Evolutionary conservation across 2,329 filamentous ascomycete genomes (phyloP), one percentile per base, ranked within the genome.

Genomic region (Nectriaceae sp.): DNA sequence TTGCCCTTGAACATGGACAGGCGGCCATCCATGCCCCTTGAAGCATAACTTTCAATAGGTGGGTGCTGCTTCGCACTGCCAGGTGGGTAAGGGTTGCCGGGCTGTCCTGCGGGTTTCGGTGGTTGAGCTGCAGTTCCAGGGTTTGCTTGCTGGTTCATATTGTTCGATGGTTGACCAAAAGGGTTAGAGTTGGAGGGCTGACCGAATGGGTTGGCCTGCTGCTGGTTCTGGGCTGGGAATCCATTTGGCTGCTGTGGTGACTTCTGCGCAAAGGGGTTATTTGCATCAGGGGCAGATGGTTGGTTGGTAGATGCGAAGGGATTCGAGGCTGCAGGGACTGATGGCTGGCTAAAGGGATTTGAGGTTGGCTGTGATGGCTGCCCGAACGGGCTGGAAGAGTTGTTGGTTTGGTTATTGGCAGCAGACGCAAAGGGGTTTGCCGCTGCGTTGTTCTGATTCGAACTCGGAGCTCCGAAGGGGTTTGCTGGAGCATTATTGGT

Each of bases 1-100:
- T 80, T 80, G 16, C 82, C 82, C 57, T 88, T 88, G 75, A 86
- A 91, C 49, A 72, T 71, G 0, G 69, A 65, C 1, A 90, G 67
- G 24, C 67, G 68, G 1, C 76, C 75, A 36, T 72, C 69, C 63
- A 71, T 67, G 13, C 65, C 61, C 52, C 68, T 73, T 3, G 67
- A 65, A 11, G 68, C 69, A 55, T 82, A 81, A 44, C 68, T 73
- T 8, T 71, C 68, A 11, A 71, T 51, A 3, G 71, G 55, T 3
- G 75, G 76, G 43, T 79, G 77, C 46, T 75, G 66, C 48, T 66
- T 75, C 11, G 65, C 64, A 57, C 73, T 76, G 5, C 59, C 65
- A 1, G 75, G 74, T 1, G 71, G 67, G 52, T 79, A 79, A 2
- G 77, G 77, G 42, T 62, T 69, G 11, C 33, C 26, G 24, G 4